Evolutionary conservation across 2,329 filamentous ascomycete genomes (phyloP), one percentile per base, ranked within the genome.

Genomic region (Ophiocordyceps camponoti-saundersi): DNA sequence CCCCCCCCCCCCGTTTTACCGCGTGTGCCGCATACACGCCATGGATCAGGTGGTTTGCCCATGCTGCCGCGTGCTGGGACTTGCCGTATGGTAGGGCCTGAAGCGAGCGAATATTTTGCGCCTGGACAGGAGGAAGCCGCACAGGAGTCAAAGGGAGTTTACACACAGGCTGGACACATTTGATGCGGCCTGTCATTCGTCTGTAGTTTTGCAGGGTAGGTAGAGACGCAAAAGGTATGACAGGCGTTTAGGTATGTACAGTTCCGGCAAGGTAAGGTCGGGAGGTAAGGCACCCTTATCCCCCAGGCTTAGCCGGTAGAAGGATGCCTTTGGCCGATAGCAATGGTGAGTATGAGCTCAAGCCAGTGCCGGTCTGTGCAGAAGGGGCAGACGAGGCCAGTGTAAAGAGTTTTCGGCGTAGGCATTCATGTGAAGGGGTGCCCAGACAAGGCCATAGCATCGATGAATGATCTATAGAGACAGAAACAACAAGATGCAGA

Each of bases 281-380:
- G 34, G 70, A 71, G 71, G 70, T 73, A 73, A 73, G 69, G 59
- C 59, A 56, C 63, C 61, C 56, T 56, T 59, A 52, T 61, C 60
- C 61, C 62, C 55, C 57, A 63, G 59, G 59, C 59, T 56, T 52
- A 12, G 26, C 8, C 49, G 53, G 21, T 45, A 18, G 42, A 45
- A 15, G 42, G 40, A 32, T 8, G 36, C 34, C 42, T 26, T 29
- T 6, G 39, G 30, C 12, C 12, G 21, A 5, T n/a, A 34, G 30
- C 11, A 11, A 23, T 29, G 39, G 42, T 45, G 48, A 49, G 47
- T 48, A 26, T 22, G 10, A 36, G 11, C 13, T n/a, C 22, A 10
- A 12, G 30, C 10, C 12, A 39, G 29, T n/a, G 18, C 13, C 2
- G 13, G 34, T 8, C 15, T 12, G 34, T 36, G 13, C 15, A 36